A percentile compares a stretch with the other conserved stretches of the same genome.
Conservation (phyloP, 352 stramenopile species). For the Globisporangium megalacanthum region DNA sequence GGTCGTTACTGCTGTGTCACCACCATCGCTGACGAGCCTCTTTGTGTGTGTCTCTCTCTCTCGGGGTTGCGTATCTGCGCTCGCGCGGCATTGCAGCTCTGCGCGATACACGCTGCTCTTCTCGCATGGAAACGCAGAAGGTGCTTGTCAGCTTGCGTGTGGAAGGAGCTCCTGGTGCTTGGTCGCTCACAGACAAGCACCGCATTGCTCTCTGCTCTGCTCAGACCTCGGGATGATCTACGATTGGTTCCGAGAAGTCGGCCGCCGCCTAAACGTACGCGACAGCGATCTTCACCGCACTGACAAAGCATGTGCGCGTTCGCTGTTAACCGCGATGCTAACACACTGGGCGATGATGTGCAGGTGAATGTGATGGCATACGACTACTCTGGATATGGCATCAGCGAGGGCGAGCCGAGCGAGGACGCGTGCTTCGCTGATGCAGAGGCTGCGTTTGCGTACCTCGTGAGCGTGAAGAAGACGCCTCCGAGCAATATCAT, state of each 20-base stretch:
- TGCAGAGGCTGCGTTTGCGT: conserved; percentile 94
- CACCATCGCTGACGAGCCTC: background rate
- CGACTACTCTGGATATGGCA: conserved; percentile 98
- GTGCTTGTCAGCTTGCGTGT: conserved; percentile 16
- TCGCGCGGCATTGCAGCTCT: conserved; percentile 35
- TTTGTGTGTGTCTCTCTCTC: too few species aligned
- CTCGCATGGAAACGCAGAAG: conserved; percentile 96
- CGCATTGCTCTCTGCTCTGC: too few species aligned
- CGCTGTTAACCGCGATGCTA: background rate
- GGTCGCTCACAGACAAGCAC: background rate
- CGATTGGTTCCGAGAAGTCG: conserved; percentile 95
- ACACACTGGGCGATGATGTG: background rate
- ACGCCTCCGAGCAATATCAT: conserved; percentile 92
- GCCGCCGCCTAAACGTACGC: conserved; percentile 59
- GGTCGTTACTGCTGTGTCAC: background rate
- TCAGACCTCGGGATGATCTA: conserved; percentile 97
- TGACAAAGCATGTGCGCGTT: background rate
- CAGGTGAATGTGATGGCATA: conserved; percentile 88
- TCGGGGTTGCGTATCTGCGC: too few species aligned
- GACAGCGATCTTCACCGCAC: too few species aligned
- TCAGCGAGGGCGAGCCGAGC: conserved; percentile 88
- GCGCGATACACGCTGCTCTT: conserved; percentile 95
- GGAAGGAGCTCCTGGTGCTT: background rate
- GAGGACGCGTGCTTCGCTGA: conserved; percentile 95
- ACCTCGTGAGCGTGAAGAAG: conserved; percentile 91